A percentile compares a stretch with the other conserved stretches of the same genome.
These are phyloP conservation scores for Penstemon newberryi DNA, from an alignment of 257 asterid species.

Conservation along the genomic window DNA sequence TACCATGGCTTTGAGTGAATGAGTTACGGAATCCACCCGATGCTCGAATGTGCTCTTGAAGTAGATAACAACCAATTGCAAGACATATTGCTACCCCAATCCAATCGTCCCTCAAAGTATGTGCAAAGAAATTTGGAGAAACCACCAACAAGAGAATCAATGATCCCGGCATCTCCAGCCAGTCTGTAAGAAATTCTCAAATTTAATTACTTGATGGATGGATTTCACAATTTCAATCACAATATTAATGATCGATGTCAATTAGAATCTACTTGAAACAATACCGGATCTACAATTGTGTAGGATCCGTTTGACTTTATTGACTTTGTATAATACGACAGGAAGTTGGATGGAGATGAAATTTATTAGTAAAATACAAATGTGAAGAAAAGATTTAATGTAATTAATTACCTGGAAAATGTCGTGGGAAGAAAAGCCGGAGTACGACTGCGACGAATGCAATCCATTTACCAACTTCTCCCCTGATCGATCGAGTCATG, in stretches of 20 bases:
- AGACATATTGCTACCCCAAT: slow-evolving; percentile 65
- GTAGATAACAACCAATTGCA: slow-evolving; percentile 71
- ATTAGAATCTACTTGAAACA: too few relatives aligned
- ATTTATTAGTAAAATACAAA: too few relatives aligned
- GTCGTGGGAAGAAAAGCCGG: slow-evolving; percentile 92
- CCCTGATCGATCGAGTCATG: slow-evolving; percentile 42
- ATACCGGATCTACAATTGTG: too few relatives aligned
- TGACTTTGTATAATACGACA: too few relatives aligned
- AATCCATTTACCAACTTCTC: slow-evolving; percentile 89
- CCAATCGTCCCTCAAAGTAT: slow-evolving; percentile 55
- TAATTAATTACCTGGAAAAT: slow-evolving; percentile 67
- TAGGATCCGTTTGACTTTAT: too few relatives aligned
- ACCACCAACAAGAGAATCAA: slow-evolving; percentile 83
- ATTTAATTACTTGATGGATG: neutral
- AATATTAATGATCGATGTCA: too few relatives aligned
- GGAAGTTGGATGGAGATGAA: too few relatives aligned
- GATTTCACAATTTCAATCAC: too few relatives aligned
- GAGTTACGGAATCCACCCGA: slow-evolving; percentile 93
- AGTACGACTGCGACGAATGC: slow-evolving; percentile 80
- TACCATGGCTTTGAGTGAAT: slow-evolving; percentile 72
- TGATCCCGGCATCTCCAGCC: slow-evolving; percentile 96
- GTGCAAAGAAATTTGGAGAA: slow-evolving; percentile 71
- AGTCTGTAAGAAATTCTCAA: slow-evolving; percentile 37
- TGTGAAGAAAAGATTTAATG: neutral
- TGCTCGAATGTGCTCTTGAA: slow-evolving; percentile 87